A percentile compares a stretch with the other conserved stretches of the same genome.
Conservation (phyloP, 2,329 filamentous ascomycete species). For the Botrytis medusae region DNA sequence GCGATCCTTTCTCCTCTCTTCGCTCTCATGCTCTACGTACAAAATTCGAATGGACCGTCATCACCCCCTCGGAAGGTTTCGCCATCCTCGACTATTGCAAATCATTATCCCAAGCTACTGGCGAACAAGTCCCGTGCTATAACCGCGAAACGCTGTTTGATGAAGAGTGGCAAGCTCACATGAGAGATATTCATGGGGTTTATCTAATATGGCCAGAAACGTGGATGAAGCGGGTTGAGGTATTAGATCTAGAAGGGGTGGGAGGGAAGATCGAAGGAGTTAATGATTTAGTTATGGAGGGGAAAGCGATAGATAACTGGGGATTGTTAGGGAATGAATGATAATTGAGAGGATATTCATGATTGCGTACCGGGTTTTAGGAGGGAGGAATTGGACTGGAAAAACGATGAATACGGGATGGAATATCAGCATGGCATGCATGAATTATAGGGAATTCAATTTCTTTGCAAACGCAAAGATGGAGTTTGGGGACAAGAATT, state of each 20-base stretch:
- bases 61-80: conserved; percentile 35
- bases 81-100: conserved; percentile 36
- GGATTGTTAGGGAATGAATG: conserved; percentile 3
- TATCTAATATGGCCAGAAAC: conserved; percentile 38
- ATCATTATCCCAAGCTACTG: conserved; percentile 23
- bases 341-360: not conserved
- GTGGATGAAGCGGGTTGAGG: conserved; percentile 38
- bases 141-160: conserved; percentile 38
- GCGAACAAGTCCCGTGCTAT: conserved; percentile 32
- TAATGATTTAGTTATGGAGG: conserved; percentile 37
- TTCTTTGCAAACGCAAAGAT: conserved; percentile 1
- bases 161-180: conserved; percentile 39
- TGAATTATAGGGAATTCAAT: not conserved
- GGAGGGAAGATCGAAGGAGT: conserved; percentile 35
- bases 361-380: not conserved
- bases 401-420: not conserved
- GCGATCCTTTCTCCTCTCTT: conserved; percentile 32
- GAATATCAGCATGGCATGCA: not conserved
- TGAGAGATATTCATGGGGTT: conserved; percentile 38
- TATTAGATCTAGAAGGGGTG: conserved; percentile 36
- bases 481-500: not conserved
- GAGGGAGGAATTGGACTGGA: not conserved
- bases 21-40: conserved; percentile 34
- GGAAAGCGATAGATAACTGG: conserved; percentile 4
- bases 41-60: conserved; percentile 36